These are phyloP conservation scores for Geranium brycei DNA, from an alignment of 345 rosid genomes.

Conservation along the genomic window DNA sequence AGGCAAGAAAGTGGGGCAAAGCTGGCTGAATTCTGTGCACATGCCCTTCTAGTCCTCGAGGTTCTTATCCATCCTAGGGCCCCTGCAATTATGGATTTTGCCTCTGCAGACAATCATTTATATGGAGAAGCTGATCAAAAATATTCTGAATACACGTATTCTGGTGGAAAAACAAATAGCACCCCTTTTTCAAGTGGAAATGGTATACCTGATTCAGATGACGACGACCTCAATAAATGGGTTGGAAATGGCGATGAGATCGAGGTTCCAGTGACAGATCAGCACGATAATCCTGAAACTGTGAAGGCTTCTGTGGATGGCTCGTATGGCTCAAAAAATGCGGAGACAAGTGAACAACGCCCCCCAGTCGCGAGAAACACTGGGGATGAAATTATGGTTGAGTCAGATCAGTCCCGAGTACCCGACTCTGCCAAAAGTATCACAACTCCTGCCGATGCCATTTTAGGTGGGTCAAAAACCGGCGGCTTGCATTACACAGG, in stretches of 20 bases:
- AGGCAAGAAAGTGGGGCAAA: slow-evolving; percentile 38
- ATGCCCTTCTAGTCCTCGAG: slow-evolving; percentile 63
- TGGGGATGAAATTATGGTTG: slow-evolving; percentile 20
- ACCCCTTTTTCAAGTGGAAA: background rate
- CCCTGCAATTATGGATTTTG: slow-evolving; percentile 38
- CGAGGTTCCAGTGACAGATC: slow-evolving; percentile 12
- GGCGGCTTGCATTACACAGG: slow-evolving; percentile 4
- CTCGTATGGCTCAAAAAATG: slow-evolving; percentile 13
- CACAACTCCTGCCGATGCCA: slow-evolving; percentile 4
- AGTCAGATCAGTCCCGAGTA: slow-evolving; percentile 18
- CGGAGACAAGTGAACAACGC: slow-evolving; percentile 14
- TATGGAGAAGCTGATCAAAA: slow-evolving; percentile 12
- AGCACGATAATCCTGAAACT: slow-evolving; percentile 2
- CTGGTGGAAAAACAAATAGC: slow-evolving; percentile 16
- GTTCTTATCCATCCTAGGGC: slow-evolving; percentile 76
- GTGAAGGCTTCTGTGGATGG: slow-evolving; percentile 9
- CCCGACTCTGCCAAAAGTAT: slow-evolving; percentile 14
- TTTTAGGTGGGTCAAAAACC: slow-evolving; percentile 3
- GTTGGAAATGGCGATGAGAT: slow-evolving; percentile 15
- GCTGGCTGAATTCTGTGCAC: slow-evolving; percentile 55
- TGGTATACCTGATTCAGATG: slow-evolving; percentile 19
- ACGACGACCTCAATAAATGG: slow-evolving; percentile 35
- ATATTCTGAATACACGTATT: slow-evolving; percentile 14
- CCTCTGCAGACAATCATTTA: slow-evolving; percentile 13
- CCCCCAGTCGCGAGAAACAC: slow-evolving; percentile 12